Conservation (phyloP, 345 rosid genomes). For the Boechera retrofracta region DNA sequence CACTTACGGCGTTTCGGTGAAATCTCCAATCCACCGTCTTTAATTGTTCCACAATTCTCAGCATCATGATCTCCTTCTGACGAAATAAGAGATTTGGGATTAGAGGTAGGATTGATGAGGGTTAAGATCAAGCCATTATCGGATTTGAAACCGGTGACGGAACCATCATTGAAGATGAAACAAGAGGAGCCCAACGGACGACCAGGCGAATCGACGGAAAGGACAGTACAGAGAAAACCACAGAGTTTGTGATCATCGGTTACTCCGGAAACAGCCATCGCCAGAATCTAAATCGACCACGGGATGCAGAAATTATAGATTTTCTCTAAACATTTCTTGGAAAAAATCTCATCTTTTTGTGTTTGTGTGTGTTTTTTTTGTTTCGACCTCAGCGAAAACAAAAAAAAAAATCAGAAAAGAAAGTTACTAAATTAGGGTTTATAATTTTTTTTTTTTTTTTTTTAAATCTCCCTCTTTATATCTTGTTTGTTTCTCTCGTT, state of each 20-base stretch:
- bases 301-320: not conserved
- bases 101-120: constrained; percentile 24
- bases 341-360: not conserved
- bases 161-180: constrained; percentile 51
- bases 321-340: not conserved
- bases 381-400: not conserved
- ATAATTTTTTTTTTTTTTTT: too few relatives aligned
- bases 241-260: constrained; percentile 64
- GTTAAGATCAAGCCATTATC: constrained; percentile 53
- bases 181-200: constrained; percentile 52
- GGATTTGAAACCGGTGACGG: constrained; percentile 53
- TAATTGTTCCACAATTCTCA: constrained; percentile 24
- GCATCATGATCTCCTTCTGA: constrained; percentile 7
- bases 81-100: not conserved
- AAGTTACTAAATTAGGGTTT: too few relatives aligned
- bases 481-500: too few relatives aligned
- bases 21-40: constrained; percentile 30
- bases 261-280: constrained; percentile 40
- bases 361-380: too few relatives aligned
- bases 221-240: constrained; percentile 73
- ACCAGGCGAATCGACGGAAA: constrained; percentile 44
- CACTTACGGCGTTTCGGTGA: constrained; percentile 34
- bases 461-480: too few relatives aligned
- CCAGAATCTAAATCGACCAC: constrained; percentile 2
- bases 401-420: too few relatives aligned